These are phyloP conservation scores for Aspergillus sp. DNA, from an alignment of 2,329 filamentous ascomycete species.

Conservation along the genomic window DNA sequence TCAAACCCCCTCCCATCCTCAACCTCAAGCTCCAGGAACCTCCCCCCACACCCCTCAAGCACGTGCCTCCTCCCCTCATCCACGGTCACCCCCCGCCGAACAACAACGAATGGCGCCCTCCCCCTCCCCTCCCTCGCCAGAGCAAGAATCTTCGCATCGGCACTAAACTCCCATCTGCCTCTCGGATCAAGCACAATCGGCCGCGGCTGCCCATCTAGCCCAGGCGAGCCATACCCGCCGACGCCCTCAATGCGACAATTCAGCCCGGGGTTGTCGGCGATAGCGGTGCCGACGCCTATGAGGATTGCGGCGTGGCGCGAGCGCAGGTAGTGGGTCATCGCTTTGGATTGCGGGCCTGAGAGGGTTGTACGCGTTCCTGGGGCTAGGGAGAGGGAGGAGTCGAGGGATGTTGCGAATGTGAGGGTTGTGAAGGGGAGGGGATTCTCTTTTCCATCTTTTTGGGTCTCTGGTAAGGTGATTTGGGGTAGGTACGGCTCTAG, in stretches of 20 bases:
- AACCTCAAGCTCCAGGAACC: slow-evolving; percentile 34
- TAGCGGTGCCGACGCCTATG: slow-evolving; percentile 80
- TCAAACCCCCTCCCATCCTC: slow-evolving; percentile 32
- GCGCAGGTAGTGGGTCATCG: slow-evolving; percentile 94
- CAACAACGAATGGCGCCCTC: slow-evolving; percentile 72
- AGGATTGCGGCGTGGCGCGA: slow-evolving; percentile 82
- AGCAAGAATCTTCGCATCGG: slow-evolving; percentile 66
- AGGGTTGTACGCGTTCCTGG: slow-evolving; percentile 77
- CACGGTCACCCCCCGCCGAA: slow-evolving; percentile 18
- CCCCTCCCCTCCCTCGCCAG: slow-evolving; percentile 67
- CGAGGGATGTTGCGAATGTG: slow-evolving; percentile 86
- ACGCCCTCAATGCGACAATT: slow-evolving; percentile 76
- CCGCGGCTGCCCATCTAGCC: slow-evolving; percentile 66
- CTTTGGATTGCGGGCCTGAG: slow-evolving; percentile 81
- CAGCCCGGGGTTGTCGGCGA: slow-evolving; percentile 81
- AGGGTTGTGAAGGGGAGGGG: slow-evolving; percentile 66
- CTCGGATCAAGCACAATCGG: slow-evolving; percentile 80
- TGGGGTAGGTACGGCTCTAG: slow-evolving; percentile 53
- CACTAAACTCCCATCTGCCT: slow-evolving; percentile 68
- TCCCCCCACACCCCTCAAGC: slow-evolving; percentile 37
- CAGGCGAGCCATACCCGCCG: slow-evolving; percentile 56
- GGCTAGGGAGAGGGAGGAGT: slow-evolving; percentile 72
- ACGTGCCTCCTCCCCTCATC: slow-evolving; percentile 23
- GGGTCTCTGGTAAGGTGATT: slow-evolving; percentile 13
- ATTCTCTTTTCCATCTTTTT: slow-evolving; percentile 24